These are phyloP conservation scores for Aspergillus fijiensis DNA, from an alignment of 2,329 filamentous ascomycete genomes.

Conservation along the genomic window DNA sequence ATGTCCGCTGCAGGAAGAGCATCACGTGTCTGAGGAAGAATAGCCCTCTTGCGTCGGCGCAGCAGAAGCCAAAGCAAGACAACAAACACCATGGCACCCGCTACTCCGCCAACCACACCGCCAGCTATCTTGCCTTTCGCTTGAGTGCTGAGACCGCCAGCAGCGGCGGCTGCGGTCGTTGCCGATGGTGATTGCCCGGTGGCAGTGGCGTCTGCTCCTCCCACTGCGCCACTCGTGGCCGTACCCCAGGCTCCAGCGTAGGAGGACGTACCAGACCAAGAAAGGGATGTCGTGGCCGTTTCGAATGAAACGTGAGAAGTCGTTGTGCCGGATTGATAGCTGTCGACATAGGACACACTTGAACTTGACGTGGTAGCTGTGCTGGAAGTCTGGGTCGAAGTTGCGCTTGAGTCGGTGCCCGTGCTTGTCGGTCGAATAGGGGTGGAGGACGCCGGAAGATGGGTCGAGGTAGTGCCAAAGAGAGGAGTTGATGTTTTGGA, in stretches of 20 bases:
- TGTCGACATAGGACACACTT: neutral
- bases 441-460: neutral
- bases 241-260: slow-evolving; percentile 2
- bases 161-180: slow-evolving; percentile 13
- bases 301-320: neutral
- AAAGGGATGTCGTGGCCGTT: neutral
- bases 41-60: slow-evolving; percentile 51
- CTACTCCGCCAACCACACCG: slow-evolving; percentile 62
- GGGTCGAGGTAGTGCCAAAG: neutral
- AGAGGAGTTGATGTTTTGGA: neutral
- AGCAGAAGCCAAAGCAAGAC: slow-evolving; percentile 35
- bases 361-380: neutral
- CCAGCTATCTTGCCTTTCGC: slow-evolving; percentile 58
- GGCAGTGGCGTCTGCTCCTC: slow-evolving; percentile 14
- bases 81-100: slow-evolving; percentile 54
- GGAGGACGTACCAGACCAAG: slow-evolving; percentile 1
- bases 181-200: slow-evolving; percentile 7
- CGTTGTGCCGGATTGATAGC: neutral
- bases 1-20: slow-evolving; percentile 28
- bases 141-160: slow-evolving; percentile 24
- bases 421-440: neutral
- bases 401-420: neutral
- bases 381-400: neutral
- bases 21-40: slow-evolving; percentile 18
- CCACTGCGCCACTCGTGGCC: slow-evolving; percentile 8